Percentiles rank a stretch among this genome's conserved stretches.
Conservation (phyloP, 441 rosid genomes). For the Croton laevigatus region DNA sequence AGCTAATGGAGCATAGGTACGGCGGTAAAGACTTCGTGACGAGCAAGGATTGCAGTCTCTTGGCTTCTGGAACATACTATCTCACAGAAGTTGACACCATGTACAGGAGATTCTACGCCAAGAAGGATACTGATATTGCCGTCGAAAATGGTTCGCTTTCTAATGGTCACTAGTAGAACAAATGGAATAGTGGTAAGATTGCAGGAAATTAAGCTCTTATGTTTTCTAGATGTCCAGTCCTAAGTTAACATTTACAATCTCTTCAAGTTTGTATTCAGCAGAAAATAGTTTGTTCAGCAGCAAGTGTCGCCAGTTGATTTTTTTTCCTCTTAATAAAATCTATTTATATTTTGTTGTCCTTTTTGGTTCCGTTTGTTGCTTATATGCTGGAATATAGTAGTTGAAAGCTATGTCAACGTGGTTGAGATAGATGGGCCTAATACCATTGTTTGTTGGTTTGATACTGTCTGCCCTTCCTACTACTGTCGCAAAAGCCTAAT, state of each 20-base stretch:
- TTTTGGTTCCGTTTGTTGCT: too few species aligned
- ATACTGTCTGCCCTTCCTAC: too few species aligned
- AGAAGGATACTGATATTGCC: conserved; percentile 40
- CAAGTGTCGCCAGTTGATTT: conserved; percentile 7
- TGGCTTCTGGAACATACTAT: conserved; percentile 84
- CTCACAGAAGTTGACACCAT: conserved; percentile 83
- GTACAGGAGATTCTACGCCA: conserved; percentile 87
- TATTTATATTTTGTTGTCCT: neutral
- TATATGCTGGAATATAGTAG: too few species aligned
- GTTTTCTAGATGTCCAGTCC: conserved; percentile 4
- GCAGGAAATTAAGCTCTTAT: neutral
- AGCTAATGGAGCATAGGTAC: conserved; percentile 94
- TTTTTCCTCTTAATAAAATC: conserved; percentile 22
- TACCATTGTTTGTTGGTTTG: too few species aligned
- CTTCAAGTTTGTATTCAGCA: conserved; percentile 17
- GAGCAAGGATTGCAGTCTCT: conserved; percentile 75
- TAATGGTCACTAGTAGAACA: conserved; percentile 60
- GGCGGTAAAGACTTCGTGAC: conserved; percentile 93
- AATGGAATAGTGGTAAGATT: neutral
- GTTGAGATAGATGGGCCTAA: too few species aligned
- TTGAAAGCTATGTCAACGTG: too few species aligned
- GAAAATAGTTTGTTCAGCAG: conserved; percentile 15
- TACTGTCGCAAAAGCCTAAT: too few species aligned
- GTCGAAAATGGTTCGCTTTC: conserved; percentile 47
- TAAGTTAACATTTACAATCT: conserved; percentile 12